Base-by-base conservation (phyloP, 768 basidiomycete genomes). In the Krasilnikovozyma curviuscula region DNA sequence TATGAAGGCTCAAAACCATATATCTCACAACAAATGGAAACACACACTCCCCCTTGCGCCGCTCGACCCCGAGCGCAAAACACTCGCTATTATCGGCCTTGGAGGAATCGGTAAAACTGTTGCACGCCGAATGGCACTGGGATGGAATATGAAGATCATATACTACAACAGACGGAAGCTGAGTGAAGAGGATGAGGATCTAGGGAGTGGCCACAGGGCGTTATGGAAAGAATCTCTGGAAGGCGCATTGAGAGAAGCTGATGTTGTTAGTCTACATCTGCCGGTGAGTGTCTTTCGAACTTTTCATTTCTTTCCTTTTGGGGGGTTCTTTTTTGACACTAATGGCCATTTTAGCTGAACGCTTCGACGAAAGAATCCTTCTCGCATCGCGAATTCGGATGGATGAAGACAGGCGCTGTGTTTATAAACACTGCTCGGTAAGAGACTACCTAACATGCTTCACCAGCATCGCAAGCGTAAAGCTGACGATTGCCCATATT, bases 91-190 rank as follows among this genome's bases (percentile, higher is more conserved):
- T 48, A 59, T 67, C 42, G 67, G 67, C 6, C 64, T 68, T 64
- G 67, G 67, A 19, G 64, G 66, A 25, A 68, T 68, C 56, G 67
- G 67, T 19, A 47, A 51, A 6, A 55, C 84, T 46, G 77, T 68
- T 27, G 67, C 63, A 8, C 54, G 54, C 23, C 54, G 61, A 18
- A 51, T 51, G 21, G 53, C 71, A 0, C 77, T 76, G 44, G 77
- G 77, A 0, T 83, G 93, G 67, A 82, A 79, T 6, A 88, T 95
- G 88, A 79, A 79, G 44, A 69, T 91, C 46, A 69, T 91, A 38
- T 93, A 91, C 65, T 61, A 70, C 56, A 70, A 70, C 52, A 73
- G 70, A 37, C 71, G 68, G 28, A 60, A 68, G 7, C 56, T 64
- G 40, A 53, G n/a, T n/a, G n/a, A 56, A n/a, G n/a, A n/a, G n/a